A percentile compares a stretch with the other conserved stretches of the same genome.
Conservation (phyloP, 345 rosid species). For the Eucalyptus fibrosa region DNA sequence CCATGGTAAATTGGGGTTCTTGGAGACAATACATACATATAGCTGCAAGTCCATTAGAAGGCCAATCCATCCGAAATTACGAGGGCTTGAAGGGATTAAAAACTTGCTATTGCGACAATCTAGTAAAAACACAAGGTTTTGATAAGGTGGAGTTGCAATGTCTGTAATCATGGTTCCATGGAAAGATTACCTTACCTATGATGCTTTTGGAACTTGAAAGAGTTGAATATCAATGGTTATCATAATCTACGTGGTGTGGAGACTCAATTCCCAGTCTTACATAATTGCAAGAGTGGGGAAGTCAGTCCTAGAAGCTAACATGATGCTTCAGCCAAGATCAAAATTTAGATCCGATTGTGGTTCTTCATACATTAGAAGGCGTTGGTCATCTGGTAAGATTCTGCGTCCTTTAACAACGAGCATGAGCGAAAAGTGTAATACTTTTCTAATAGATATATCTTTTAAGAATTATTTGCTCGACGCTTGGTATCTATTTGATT, state of each 20-base stretch:
- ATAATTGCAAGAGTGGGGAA: background rate
- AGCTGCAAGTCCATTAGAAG: background rate
- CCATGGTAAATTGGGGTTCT: background rate
- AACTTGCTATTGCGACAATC: background rate
- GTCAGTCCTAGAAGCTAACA: background rate
- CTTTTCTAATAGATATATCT: background rate
- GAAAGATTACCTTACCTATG: background rate
- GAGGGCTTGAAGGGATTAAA: background rate
- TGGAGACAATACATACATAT: background rate
- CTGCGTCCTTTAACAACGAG: background rate
- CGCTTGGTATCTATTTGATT: background rate
- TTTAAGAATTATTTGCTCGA: background rate
- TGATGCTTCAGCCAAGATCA: background rate
- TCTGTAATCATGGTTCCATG: background rate
- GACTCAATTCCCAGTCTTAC: background rate
- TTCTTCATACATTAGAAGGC: background rate
- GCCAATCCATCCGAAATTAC: background rate
- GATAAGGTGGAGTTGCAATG: background rate
- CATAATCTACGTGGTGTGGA: background rate
- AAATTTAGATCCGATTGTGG: background rate
- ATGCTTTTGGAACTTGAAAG: background rate
- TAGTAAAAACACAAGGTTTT: background rate
- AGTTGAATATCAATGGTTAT: background rate
- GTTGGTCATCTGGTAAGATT: background rate
- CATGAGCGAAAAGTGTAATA: background rate